phyloP scores from a whole-genome alignment of 306 rosid genomes.

The Senna tora region DNA sequence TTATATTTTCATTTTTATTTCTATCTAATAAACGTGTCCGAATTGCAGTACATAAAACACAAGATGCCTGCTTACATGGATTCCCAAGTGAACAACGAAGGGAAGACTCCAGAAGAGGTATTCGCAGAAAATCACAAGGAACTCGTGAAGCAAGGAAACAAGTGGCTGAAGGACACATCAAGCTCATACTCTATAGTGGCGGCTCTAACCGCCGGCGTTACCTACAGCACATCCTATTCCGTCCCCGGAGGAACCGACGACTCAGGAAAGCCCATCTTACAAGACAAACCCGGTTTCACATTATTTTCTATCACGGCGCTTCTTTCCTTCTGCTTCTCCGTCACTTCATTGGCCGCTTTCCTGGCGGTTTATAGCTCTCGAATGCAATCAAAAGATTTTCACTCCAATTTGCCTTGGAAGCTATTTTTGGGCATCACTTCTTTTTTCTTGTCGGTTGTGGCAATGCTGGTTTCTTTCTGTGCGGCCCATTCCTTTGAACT shows the following conservation, averaged over 20 bases:
- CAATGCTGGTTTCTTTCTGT: background rate
- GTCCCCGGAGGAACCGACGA: background rate
- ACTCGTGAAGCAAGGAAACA: background rate
- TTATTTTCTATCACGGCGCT: background rate
- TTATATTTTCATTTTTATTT: no score
- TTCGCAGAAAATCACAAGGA: background rate
- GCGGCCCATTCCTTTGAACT: conserved; percentile 5
- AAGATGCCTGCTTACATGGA: background rate
- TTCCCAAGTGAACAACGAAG: background rate
- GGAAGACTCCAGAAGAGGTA: background rate
- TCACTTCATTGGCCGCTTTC: background rate
- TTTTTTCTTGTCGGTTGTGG: background rate
- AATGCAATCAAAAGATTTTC: conserved; percentile 7
- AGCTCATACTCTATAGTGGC: background rate
- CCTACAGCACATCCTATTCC: background rate
- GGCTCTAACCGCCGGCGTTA: background rate
- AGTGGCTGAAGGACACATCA: conserved; percentile 5
- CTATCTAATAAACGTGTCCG: no score
- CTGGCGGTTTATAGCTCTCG: conserved; percentile 17
- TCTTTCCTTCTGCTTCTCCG: background rate
- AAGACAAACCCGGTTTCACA: background rate
- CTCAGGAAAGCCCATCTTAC: background rate
- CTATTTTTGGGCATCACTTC: background rate
- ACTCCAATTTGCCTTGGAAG: background rate
- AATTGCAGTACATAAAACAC: background rate